Evolutionary conservation across 768 basidiomycete species (phyloP), one percentile per base, ranked within the genome.

Genomic region (Asterophora lycoperdoides): DNA sequence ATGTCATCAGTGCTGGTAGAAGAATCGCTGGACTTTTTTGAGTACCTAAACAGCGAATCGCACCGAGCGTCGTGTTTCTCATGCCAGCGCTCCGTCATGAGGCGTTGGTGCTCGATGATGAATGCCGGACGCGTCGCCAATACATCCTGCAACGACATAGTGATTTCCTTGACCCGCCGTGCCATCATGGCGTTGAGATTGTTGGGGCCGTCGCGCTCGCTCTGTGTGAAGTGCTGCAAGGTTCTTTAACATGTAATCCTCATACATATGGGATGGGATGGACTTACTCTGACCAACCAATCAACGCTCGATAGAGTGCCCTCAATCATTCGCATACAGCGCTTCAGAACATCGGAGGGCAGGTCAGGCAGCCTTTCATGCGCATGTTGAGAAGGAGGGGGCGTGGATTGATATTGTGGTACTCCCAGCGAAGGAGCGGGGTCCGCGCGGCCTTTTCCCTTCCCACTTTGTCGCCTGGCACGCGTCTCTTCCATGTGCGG

Each of bases 1-100:
- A 11, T 28, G 8, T 30, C 6, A 23, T 52, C n/a, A 52, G 45
- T 26, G 26, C 41, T 14, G 11, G 19, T 34, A 14, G 9, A n/a
- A 26, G 17, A n/a, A 15, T n/a, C 30, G 37, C 28, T 10, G 38
- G 10, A 13, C 42, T 44, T 14, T 11, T 10, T 8, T 1, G 13
- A 34, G 44, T 36, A 56, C 54, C 54, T 56, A 28, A 48, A 48
- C 44, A 56, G 32, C 11, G 54, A 56, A 6, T 40, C 32, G 34
- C 52, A 48, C 23, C 49, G 40, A 5, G 42, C 52, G 7, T 10
- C 26, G 41, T 41, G 37, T 15, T 45, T 49, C 35, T 10, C 39
- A 14, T 43, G 47, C 54, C 54, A 56, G 28, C 32, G 44, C 8
- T 38, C 40, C 18, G 39, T 52, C 30, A 38, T 44, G 4, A 29